Percentiles rank a stretch among this genome's conserved stretches.
phyloP scores from a whole-genome alignment of 352 stramenopile genomes.

The Pilasporangium apinafurcum region DNA sequence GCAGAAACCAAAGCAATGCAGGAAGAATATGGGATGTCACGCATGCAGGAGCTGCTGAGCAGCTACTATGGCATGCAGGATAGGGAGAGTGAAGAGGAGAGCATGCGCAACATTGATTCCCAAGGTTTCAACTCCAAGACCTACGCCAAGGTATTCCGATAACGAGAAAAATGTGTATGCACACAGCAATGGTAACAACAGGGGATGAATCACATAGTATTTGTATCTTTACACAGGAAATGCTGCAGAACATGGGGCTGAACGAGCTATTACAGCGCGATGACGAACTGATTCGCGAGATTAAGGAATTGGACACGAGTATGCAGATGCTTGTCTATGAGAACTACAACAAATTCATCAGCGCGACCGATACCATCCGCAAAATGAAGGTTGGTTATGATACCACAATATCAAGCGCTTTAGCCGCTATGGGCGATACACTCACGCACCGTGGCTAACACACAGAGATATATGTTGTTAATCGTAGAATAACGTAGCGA shows the following conservation, averaged over 20 bases:
- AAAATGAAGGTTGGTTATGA: slow-evolving; percentile 82
- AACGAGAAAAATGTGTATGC: too few species aligned
- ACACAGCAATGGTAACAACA: too few species aligned
- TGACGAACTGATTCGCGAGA: slow-evolving; percentile 81
- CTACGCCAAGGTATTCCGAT: slow-evolving; percentile 75
- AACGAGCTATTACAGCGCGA: slow-evolving; percentile 69
- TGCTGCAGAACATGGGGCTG: slow-evolving; percentile 53
- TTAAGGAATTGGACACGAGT: slow-evolving; percentile 95
- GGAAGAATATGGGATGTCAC: slow-evolving; percentile 61
- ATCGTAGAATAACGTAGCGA: slow-evolving; percentile 82
- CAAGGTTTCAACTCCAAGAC: slow-evolving; percentile 56
- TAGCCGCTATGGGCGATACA: too few species aligned
- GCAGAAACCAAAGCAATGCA: too few species aligned
- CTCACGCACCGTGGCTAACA: background rate
- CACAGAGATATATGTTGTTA: background rate
- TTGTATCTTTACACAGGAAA: slow-evolving; percentile 18
- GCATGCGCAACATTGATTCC: slow-evolving; percentile 71
- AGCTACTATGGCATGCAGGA: slow-evolving; percentile 85
- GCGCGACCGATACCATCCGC: slow-evolving; percentile 98
- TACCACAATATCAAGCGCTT: too few species aligned
- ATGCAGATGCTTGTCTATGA: slow-evolving; percentile 99
- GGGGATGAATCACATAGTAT: too few species aligned
- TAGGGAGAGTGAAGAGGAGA: slow-evolving; percentile 59
- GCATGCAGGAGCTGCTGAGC: slow-evolving; percentile 87
- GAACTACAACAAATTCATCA: slow-evolving; percentile 99